Evolutionary conservation across 1,284 basidiomycete genomes (phyloP).

Genomic region (Sphagnurus paluster): DNA sequence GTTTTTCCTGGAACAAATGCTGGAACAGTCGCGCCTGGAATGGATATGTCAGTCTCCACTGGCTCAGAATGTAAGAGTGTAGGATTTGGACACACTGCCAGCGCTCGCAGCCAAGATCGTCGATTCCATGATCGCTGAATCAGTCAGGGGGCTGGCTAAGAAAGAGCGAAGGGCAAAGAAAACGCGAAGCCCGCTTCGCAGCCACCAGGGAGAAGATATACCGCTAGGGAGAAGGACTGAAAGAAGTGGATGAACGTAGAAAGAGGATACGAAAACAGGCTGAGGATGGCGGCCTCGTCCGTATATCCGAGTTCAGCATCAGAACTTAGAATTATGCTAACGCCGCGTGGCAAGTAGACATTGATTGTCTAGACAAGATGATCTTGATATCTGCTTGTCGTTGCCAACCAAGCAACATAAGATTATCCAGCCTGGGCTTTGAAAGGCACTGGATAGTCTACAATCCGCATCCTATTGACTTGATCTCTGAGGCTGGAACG

Average conservation of each 20-base stretch:
- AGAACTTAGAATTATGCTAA: too few species aligned
- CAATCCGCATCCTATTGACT: too few species aligned
- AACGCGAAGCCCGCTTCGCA: slow-evolving; percentile 21
- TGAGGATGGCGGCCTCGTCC: neutral
- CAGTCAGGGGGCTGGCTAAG: neutral
- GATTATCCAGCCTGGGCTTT: too few species aligned
- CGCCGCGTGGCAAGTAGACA: neutral
- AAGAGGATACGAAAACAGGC: slow-evolving; percentile 1
- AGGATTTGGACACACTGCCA: slow-evolving; percentile 10
- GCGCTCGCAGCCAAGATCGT: slow-evolving; percentile 3
- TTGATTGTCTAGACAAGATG: neutral
- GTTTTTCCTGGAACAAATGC: slow-evolving; percentile 18
- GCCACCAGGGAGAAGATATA: slow-evolving; percentile 10
- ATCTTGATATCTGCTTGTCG: neutral
- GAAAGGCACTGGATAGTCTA: too few species aligned
- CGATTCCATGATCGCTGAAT: slow-evolving; percentile 7
- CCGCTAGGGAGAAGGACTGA: slow-evolving; percentile 3
- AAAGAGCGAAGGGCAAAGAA: neutral
- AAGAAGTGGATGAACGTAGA: slow-evolving; percentile 1
- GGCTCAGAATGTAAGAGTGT: neutral
- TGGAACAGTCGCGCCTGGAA: neutral
- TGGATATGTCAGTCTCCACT: neutral
- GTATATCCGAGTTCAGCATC: neutral
- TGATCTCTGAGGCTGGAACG: too few species aligned
- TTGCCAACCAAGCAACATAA: too few species aligned